Percentiles rank a stretch among this genome's conserved stretches.
These are phyloP conservation scores for Agarophyton chilense DNA, from an alignment of 23 red algal species.

Conservation along the genomic window DNA sequence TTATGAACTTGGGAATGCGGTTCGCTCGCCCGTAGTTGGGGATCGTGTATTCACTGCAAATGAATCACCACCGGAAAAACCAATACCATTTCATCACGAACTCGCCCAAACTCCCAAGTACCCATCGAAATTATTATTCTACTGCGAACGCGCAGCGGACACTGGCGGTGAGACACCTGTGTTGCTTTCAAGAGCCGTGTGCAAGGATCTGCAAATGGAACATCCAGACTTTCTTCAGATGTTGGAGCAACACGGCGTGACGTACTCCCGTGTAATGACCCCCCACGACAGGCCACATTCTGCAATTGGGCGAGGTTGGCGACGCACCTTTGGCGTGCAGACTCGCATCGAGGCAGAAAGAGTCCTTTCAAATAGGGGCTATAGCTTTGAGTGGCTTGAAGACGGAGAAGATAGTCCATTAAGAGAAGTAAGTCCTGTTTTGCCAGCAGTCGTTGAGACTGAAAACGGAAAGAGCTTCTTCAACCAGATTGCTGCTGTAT, in stretches of 20 bases:
- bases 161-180: slow-evolving; percentile 83
- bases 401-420: slow-evolving; percentile 33
- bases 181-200: slow-evolving; percentile 58
- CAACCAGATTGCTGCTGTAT: slow-evolving; percentile 78
- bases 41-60: slow-evolving; percentile 83
- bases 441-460: slow-evolving; percentile 32
- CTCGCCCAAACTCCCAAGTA: slow-evolving; percentile 78
- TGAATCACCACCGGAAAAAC: slow-evolving; percentile 73
- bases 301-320: slow-evolving; percentile 85
- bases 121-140: slow-evolving; percentile 71
- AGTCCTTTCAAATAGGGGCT: slow-evolving; percentile 26
- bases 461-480: slow-evolving; percentile 49
- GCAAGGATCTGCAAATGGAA: slow-evolving; percentile 22
- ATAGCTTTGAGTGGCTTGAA: slow-evolving; percentile 71
- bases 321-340: slow-evolving; percentile 41
- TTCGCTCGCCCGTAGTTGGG: slow-evolving; percentile 69
- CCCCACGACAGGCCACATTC: slow-evolving; percentile 58
- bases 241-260: slow-evolving; percentile 59
- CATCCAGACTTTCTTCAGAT: slow-evolving; percentile 55
- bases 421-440: slow-evolving; percentile 48
- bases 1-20: slow-evolving; percentile 80
- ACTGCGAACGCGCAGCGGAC: slow-evolving; percentile 62
- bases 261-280: slow-evolving; percentile 80
- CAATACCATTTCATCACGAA: slow-evolving; percentile 92
- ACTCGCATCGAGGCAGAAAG: slow-evolving; percentile 35